Conservation (phyloP, 257 asterid species). For the Solanum tarijense region DNA sequence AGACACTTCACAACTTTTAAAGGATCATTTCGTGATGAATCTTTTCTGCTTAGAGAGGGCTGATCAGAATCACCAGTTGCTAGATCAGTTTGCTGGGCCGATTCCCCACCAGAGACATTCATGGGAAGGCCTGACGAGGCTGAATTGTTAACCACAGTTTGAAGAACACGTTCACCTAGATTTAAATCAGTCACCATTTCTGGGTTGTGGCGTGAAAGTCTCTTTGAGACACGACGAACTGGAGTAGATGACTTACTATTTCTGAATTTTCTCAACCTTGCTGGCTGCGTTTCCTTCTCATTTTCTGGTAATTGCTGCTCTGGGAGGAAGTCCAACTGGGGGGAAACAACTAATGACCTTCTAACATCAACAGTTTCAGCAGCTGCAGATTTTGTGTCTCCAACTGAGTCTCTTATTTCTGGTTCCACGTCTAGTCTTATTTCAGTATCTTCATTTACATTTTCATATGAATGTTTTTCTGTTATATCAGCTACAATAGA, state of each 20-base stretch:
- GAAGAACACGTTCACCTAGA: constrained; percentile 14
- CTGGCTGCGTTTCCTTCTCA: not conserved
- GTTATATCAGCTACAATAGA: not conserved
- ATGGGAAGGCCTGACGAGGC: not conserved
- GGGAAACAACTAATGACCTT: not conserved
- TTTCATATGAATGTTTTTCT: not conserved
- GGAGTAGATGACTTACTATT: not conserved
- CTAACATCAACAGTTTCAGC: not conserved
- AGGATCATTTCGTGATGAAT: not conserved
- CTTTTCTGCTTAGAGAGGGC: not conserved
- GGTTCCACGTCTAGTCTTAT: not conserved
- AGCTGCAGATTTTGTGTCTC: not conserved
- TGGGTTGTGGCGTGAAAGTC: constrained; percentile 18
- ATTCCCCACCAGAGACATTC: not conserved
- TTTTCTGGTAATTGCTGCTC: constrained; percentile 16
- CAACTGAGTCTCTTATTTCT: not conserved
- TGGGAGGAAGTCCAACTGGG: not conserved
- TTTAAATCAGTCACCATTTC: constrained; percentile 12
- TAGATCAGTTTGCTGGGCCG: constrained; percentile 2
- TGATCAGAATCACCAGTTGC: not conserved
- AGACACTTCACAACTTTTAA: not conserved
- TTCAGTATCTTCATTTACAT: constrained; percentile 4
- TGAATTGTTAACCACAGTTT: constrained; percentile 1
- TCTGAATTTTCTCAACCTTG: not conserved
- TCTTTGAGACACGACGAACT: constrained; percentile 19